Evolutionary conservation across 1,284 basidiomycete species (phyloP).

Genomic region (Ceratobasidium sp.): DNA sequence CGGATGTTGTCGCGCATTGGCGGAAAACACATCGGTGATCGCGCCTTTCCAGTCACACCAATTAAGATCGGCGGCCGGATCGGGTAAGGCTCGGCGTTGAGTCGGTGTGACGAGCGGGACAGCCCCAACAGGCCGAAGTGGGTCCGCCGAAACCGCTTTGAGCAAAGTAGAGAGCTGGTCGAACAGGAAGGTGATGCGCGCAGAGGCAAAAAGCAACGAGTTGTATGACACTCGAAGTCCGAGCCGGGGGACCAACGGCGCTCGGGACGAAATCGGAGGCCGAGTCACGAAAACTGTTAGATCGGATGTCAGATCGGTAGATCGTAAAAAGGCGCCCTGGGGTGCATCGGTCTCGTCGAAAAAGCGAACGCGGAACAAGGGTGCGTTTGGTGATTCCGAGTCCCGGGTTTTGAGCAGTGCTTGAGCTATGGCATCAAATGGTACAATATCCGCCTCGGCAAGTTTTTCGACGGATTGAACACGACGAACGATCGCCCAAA

Average conservation of each 20-base stretch:
- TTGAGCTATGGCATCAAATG: slow-evolving; percentile 81
- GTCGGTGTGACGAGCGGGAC: slow-evolving; percentile 80
- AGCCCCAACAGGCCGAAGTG: slow-evolving; percentile 70
- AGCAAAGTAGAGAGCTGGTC: slow-evolving; percentile 88
- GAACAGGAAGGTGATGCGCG: slow-evolving; percentile 79
- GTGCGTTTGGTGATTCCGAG: slow-evolving; percentile 62
- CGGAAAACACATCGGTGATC: slow-evolving; percentile 91
- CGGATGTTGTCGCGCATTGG: slow-evolving; percentile 79
- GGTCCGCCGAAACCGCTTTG: slow-evolving; percentile 71
- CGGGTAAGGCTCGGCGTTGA: slow-evolving; percentile 78
- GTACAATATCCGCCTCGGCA: slow-evolving; percentile 82
- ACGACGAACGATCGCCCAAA: slow-evolving; percentile 88
- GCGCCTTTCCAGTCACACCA: slow-evolving; percentile 99
- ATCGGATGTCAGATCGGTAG: slow-evolving; percentile 87
- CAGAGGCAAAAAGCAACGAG: slow-evolving; percentile 88
- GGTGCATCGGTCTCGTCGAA: slow-evolving; percentile 88
- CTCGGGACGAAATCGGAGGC: slow-evolving; percentile 64
- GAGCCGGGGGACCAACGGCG: slow-evolving; percentile 78
- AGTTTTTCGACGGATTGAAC: slow-evolving; percentile 87
- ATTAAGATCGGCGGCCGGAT: slow-evolving; percentile 88
- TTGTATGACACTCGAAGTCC: slow-evolving; percentile 91
- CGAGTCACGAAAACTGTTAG: slow-evolving; percentile 83
- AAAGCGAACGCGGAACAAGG: slow-evolving; percentile 93
- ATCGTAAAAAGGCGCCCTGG: slow-evolving; percentile 76
- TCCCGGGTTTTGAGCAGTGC: slow-evolving; percentile 67